These are phyloP conservation scores for Galerina marginata DNA, from an alignment of 768 basidiomycete genomes.

Conservation along the genomic window DNA sequence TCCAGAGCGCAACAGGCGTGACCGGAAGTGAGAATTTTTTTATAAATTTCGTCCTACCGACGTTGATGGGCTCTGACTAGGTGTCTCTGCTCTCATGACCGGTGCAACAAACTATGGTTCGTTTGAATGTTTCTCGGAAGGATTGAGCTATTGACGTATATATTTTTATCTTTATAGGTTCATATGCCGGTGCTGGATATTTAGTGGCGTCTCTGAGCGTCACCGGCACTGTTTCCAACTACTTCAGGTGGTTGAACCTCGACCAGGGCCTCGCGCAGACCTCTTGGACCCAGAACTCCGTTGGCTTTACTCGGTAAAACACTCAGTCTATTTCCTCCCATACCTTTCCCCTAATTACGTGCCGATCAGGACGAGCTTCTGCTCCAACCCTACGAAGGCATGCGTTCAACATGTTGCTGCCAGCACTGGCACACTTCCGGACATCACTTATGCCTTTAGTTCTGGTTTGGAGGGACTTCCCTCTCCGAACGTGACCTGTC, in stretches of 20 bases:
- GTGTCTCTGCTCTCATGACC: constrained; percentile 56
- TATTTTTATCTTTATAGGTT: constrained; percentile 47
- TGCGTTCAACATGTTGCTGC: constrained; percentile 62
- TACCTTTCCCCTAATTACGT: background rate
- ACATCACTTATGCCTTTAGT: constrained; percentile 54
- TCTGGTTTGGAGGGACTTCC: constrained; percentile 55
- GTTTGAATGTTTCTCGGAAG: background rate
- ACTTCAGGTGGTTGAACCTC: constrained; percentile 72
- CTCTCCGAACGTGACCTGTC: constrained; percentile 64
- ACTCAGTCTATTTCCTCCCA: background rate
- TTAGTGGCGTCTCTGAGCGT: constrained; percentile 55
- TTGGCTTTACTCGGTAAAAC: constrained; percentile 54
- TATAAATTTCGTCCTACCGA: background rate
- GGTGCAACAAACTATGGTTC: constrained; percentile 66
- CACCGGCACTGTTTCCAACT: constrained; percentile 47
- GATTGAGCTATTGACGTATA: background rate
- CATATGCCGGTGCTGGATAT: constrained; percentile 70
- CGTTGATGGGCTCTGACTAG: constrained; percentile 35
- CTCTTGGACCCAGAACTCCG: constrained; percentile 60
- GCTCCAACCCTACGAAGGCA: constrained; percentile 66
- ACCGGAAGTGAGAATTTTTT: constrained; percentile 49
- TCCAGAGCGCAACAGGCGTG: constrained; percentile 61
- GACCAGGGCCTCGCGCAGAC: constrained; percentile 64
- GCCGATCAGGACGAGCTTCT: constrained; percentile 52
- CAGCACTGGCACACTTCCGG: constrained; percentile 18